Base-by-base conservation (phyloP, 2,329 filamentous ascomycete species). In the Aspergillus sp. region DNA sequence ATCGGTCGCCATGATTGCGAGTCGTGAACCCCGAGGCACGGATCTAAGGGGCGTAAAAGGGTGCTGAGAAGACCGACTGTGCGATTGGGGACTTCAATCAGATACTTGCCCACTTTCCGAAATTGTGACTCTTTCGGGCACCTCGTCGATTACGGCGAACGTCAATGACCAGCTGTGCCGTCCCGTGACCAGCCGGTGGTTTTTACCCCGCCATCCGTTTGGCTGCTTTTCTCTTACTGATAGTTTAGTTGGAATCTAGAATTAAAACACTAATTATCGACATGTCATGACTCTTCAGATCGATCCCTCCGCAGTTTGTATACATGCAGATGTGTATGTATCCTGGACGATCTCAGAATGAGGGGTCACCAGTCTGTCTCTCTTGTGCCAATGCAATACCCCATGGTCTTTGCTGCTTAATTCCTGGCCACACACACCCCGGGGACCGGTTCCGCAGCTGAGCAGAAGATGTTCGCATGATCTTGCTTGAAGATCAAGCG, bases 1-100 rank as follows among this genome's bases (percentile, higher is more conserved):
- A 73, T 91, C 88, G 67, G 74, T 72, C 68, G 75, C 76, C 76
- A 79, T 79, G 63, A 59, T 67, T 73, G 68, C 68, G 70, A 64
- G 53, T 63, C 63, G 61, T 65, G 57, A 65, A 64, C 69, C 69
- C 66, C 70, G 66, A 64, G 54, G 27, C 55, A 53, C 55, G 62
- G 64, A 65, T 63, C 59, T 57, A 59, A 58, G 55, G 44, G 41
- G 57, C 47, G 44, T 41, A 52, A 36, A 54, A 17, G 49, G 13
- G 52, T 25, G 42, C 19, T 51, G 54, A 42, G 36, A 48, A 51
- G 44, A 42, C 49, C 55, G 57, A 27, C 32, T 50, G 49, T 41
- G 61, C 41, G 48, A 60, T 57, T 51, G 51, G 42, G 59, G 63
- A 63, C 64, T 36, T 59, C 47, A 59, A 59, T 55, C 60, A 59